phyloP scores from a whole-genome alignment of 345 rosid genomes.

The Corchorus capsularis region DNA sequence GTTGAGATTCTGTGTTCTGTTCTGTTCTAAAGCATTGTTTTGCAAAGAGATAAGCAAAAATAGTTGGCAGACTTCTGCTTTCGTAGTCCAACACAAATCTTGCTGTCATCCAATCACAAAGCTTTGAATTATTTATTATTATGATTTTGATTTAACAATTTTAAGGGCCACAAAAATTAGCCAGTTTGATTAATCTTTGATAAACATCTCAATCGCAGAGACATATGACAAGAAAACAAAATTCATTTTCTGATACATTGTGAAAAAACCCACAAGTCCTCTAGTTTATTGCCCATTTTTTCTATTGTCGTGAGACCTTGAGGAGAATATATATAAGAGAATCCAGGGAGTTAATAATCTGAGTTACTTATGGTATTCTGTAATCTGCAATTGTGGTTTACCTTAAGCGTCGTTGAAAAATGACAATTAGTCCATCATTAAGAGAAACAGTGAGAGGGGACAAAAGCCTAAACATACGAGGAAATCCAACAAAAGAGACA shows the following conservation, averaged over 20 bases:
- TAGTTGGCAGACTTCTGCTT: neutral
- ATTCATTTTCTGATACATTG: neutral
- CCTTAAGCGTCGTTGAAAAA: neutral
- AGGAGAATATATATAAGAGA: neutral
- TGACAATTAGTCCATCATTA: neutral
- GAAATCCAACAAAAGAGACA: neutral
- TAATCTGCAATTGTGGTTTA: neutral
- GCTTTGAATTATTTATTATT: neutral
- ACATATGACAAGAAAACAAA: neutral
- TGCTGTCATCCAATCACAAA: slow-evolving; percentile 11
- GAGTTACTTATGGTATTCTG: neutral
- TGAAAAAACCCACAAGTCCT: neutral
- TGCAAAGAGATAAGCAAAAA: neutral
- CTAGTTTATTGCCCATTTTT: neutral
- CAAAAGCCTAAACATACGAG: neutral
- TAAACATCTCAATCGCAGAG: neutral
- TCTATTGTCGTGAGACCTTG: no score
- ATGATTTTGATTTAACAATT: slow-evolving; percentile 17
- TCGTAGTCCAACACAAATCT: slow-evolving; percentile 2
- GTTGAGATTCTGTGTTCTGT: no score
- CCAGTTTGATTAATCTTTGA: neutral
- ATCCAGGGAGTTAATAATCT: neutral
- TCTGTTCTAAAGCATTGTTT: no score
- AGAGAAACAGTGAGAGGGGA: neutral
- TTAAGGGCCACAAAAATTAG: neutral